Conservation (phyloP, 2,329 filamentous ascomycete species). For the Paecilomyces sp. region DNA sequence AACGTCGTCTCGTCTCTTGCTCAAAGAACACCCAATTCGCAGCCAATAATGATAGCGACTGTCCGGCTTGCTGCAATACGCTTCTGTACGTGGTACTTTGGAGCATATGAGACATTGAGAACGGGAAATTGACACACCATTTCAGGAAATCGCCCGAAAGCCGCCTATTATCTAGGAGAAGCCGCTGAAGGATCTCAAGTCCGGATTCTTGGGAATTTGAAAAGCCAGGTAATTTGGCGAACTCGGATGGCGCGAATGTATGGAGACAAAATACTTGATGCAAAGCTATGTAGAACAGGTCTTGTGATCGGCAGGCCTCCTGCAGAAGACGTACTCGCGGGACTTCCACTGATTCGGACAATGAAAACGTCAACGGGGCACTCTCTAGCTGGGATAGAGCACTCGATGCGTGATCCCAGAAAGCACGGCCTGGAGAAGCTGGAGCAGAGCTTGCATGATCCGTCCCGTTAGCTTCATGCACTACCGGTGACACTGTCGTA, state of each 20-base stretch:
- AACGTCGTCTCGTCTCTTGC: constrained; percentile 22
- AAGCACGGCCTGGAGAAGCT: not conserved
- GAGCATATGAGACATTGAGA: constrained; percentile 17
- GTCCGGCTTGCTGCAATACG: constrained; percentile 32
- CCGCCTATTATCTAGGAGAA: constrained; percentile 41
- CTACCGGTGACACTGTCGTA: not conserved
- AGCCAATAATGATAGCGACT: constrained; percentile 40
- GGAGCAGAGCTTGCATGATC: not conserved
- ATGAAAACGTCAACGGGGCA: not conserved
- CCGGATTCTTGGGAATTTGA: constrained; percentile 20
- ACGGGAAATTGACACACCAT: constrained; percentile 46
- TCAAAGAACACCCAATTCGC: constrained; percentile 33
- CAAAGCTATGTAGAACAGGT: constrained; percentile 57
- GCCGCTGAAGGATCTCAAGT: constrained; percentile 30
- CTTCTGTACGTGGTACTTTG: constrained; percentile 25
- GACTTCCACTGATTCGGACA: constrained; percentile 33
- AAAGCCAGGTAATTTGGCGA: constrained; percentile 33
- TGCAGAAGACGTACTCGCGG: constrained; percentile 48
- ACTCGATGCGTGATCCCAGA: not conserved
- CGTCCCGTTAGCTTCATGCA: not conserved
- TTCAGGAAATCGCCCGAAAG: constrained; percentile 33
- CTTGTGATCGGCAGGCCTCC: constrained; percentile 49
- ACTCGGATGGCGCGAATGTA: constrained; percentile 30
- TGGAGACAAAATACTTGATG: constrained; percentile 60
- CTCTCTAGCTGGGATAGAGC: not conserved